Evolutionary conservation across 805 yeast species (phyloP), one percentile per base, ranked within the genome.

Genomic region (Ogataea paraovalis): DNA sequence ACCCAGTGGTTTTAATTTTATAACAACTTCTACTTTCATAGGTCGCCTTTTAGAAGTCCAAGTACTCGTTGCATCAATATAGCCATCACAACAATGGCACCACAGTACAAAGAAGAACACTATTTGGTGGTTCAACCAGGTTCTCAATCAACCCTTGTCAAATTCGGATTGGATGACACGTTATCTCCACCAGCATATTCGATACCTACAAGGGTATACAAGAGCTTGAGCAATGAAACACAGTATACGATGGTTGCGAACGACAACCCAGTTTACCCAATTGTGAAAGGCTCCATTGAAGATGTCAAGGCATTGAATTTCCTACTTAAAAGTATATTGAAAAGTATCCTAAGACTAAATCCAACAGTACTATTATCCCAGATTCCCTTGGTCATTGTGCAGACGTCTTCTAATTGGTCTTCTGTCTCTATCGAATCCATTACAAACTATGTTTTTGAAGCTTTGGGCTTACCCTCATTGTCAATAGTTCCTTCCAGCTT

Each of bases 101-200:
- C 70, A 8, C 44, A 53, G 23, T 66, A 60, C 34, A 64, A 61
- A 52, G 71, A 68, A 41, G 71, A 66, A 16, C 57, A 57, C 23
- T 64, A 56, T 37, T 46, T 68, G 70, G 77, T 91, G 25, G 77
- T 91, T 25, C 83, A 88, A 46, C 87, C 96, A 1, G 96, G 97
- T 25, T 85, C 96, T 2, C 72, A 70, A 45, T 69, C 76, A 45
- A 88, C 97, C 0, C 70, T 84, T 45, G 87, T 87, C 25, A 86
- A 85, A 55, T 82, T 87, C 62, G 97, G 97, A 2, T 71, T 91
- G 23, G 95, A 85, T 56, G 83, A 79, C 45, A 72, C 86, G 1
- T 74, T 87, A 51, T 69, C 85, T 8, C 88, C 94, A 2, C 96
- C 97, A 1, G 78, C 82, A 22, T 78, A 77, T 53, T 79, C 80